Conservation (phyloP, 768 basidiomycete genomes). For the Tubosaeta sp. region DNA sequence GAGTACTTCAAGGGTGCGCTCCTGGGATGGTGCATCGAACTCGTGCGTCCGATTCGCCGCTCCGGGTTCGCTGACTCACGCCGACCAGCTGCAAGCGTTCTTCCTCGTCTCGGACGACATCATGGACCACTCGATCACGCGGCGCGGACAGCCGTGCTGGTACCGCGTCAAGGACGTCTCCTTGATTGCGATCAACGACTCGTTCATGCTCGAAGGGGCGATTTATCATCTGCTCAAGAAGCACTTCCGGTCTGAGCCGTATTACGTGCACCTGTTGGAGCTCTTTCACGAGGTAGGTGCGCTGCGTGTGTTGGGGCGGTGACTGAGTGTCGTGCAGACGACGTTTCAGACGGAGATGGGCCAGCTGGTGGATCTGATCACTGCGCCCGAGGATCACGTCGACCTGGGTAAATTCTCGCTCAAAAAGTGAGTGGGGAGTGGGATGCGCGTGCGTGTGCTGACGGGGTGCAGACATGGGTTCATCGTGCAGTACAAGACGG, state of each 20-base stretch:
- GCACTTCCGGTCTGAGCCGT: slow-evolving; percentile 75
- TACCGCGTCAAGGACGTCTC: slow-evolving; percentile 61
- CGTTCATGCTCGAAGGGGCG: slow-evolving; percentile 92
- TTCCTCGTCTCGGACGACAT: slow-evolving; percentile 97
- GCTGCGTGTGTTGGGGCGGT: background rate
- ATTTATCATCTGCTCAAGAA: slow-evolving; percentile 89
- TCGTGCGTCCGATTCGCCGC: slow-evolving; percentile 50
- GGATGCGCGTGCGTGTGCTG: background rate
- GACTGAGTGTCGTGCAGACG: slow-evolving; percentile 28
- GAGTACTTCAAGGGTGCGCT: slow-evolving; percentile 89
- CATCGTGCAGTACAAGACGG: slow-evolving; percentile 97
- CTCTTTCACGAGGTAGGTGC: slow-evolving; percentile 76
- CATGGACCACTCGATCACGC: slow-evolving; percentile 93
- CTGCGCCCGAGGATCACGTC: slow-evolving; percentile 86
- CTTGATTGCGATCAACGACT: slow-evolving; percentile 91
- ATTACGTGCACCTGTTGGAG: slow-evolving; percentile 88
- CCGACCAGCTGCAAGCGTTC: slow-evolving; percentile 82
- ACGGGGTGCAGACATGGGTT: slow-evolving; percentile 66
- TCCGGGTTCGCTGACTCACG: background rate
- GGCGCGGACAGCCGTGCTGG: slow-evolving; percentile 95
- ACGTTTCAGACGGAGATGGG: slow-evolving; percentile 94
- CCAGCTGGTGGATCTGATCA: slow-evolving; percentile 93
- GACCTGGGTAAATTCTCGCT: slow-evolving; percentile 88
- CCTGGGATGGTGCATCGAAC: slow-evolving; percentile 93
- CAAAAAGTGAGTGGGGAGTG: slow-evolving; percentile 51